Percentiles rank a stretch among this genome's conserved stretches.
These are phyloP conservation scores for Xylogone sp. DNA, from an alignment of 2,329 filamentous ascomycete species.

Conservation along the genomic window DNA sequence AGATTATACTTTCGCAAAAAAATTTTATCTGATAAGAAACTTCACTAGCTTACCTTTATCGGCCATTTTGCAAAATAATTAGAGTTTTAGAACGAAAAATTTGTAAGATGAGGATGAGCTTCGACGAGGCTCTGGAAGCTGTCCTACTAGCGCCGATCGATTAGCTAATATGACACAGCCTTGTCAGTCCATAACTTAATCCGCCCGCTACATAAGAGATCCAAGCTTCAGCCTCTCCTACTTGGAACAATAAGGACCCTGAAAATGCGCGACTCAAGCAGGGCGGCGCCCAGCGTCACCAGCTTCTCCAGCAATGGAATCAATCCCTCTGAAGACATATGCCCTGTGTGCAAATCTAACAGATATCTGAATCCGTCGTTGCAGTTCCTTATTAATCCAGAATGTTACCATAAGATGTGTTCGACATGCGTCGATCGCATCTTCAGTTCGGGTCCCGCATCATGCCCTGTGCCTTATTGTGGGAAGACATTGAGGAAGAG, in stretches of 20 bases:
- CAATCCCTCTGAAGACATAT: slow-evolving; percentile 59
- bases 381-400: slow-evolving; percentile 92
- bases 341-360: slow-evolving; percentile 94
- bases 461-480: slow-evolving; percentile 89
- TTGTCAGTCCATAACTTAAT: slow-evolving; percentile 5
- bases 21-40: background rate
- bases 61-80: background rate
- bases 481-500: slow-evolving; percentile 80
- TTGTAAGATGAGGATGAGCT: background rate
- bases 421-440: slow-evolving; percentile 92
- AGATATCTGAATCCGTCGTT: slow-evolving; percentile 94
- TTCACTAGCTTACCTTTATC: slow-evolving; percentile 1
- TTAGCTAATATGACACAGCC: slow-evolving; percentile 7
- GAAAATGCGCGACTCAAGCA: background rate
- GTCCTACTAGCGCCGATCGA: slow-evolving; percentile 6
- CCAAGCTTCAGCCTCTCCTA: background rate
- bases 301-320: background rate
- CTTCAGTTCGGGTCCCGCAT: slow-evolving; percentile 86
- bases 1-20: too few relatives aligned
- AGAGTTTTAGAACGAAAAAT: background rate
- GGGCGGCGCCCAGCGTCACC: background rate
- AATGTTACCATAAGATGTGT: slow-evolving; percentile 99
- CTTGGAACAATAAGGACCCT: background rate
- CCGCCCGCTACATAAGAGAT: background rate
- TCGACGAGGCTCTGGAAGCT: slow-evolving; percentile 20